phyloP scores from a whole-genome alignment of 2,329 filamentous ascomycete genomes.

The Alternaria panax region DNA sequence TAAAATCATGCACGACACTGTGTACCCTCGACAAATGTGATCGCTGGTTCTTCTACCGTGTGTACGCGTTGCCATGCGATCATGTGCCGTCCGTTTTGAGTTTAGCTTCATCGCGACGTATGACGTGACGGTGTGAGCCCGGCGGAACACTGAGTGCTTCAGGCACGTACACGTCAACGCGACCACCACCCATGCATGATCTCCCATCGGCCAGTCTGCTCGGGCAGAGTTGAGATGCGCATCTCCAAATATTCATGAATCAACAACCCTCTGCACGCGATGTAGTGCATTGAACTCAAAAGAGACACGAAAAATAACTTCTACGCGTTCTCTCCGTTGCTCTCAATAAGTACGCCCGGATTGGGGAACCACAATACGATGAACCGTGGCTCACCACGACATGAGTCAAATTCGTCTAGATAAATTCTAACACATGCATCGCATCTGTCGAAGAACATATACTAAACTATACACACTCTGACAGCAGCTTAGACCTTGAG shows the following conservation, averaged over 20 bases:
- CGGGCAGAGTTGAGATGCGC: background rate
- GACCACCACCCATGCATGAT: background rate
- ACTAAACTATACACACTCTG: background rate
- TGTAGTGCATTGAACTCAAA: no score
- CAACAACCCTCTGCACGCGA: background rate
- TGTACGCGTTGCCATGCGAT: background rate
- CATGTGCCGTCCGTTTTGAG: background rate
- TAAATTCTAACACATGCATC: no score
- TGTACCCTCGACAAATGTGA: background rate
- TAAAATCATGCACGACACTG: background rate
- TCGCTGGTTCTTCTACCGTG: background rate
- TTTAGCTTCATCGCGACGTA: background rate
- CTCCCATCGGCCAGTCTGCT: no score
- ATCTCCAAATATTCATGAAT: no score
- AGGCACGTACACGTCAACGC: background rate
- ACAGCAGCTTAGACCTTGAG: background rate
- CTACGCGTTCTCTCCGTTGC: background rate
- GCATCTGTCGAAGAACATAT: background rate
- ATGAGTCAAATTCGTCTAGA: background rate
- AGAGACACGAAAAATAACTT: background rate
- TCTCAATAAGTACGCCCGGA: background rate
- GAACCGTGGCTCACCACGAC: background rate
- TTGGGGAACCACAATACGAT: background rate
- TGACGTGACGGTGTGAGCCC: background rate
- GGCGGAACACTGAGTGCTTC: background rate